Evolutionary conservation across 352 stramenopile species (phyloP).

Genomic region (Globisporangium uncinulatum): DNA sequence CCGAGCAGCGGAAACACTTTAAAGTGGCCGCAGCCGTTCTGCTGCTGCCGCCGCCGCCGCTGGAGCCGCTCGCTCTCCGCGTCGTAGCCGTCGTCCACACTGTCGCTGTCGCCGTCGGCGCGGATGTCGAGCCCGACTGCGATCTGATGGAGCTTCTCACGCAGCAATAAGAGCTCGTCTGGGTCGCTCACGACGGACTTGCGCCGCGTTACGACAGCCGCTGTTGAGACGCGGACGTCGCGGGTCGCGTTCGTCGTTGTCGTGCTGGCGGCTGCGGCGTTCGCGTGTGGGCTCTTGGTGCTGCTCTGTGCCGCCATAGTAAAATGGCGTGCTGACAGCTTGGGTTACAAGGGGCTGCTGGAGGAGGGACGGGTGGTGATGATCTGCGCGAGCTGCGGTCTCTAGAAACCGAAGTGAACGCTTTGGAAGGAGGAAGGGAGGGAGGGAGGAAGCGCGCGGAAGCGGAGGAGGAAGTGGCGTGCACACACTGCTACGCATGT

Average conservation of each 20-base stretch:
- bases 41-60: neutral
- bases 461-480: too few relatives aligned
- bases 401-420: too few relatives aligned
- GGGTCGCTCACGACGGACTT: constrained; percentile 55
- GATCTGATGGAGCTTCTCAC: constrained; percentile 74
- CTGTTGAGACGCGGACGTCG: neutral
- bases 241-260: neutral
- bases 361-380: too few relatives aligned
- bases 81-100: constrained; percentile 16
- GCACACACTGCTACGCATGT: too few relatives aligned
- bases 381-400: too few relatives aligned
- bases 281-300: neutral
- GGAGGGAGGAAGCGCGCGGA: too few relatives aligned
- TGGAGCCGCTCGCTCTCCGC: constrained; percentile 13
- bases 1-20: constrained; percentile 32
- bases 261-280: neutral
- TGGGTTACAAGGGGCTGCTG: neutral
- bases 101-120: constrained; percentile 17
- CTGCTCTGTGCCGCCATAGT: neutral
- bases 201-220: constrained; percentile 16
- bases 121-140: constrained; percentile 27
- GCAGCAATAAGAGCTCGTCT: constrained; percentile 61
- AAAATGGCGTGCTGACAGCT: constrained; percentile 2
- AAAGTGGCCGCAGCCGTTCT: constrained; percentile 22
- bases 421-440: too few relatives aligned